Percentiles rank a stretch among this genome's conserved stretches.
Conservation (phyloP, 2,329 filamentous ascomycete genomes). For the Stemphylium vesicarium region DNA sequence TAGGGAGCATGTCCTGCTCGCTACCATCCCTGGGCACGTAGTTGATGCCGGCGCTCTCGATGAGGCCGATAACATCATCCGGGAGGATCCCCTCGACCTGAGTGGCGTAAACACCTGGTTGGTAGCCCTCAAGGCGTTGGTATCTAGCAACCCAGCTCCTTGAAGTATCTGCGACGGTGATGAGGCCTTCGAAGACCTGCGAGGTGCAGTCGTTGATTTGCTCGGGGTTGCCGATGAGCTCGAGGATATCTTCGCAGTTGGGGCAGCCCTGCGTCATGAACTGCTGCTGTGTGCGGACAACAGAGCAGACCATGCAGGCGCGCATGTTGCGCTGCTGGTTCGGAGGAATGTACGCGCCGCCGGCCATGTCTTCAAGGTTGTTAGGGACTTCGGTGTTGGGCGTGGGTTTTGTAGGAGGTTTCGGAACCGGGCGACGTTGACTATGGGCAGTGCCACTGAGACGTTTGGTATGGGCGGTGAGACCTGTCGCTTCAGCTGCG, state of each 20-base stretch:
- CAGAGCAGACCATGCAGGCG: constrained; percentile 98
- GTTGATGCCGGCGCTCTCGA: constrained; percentile 66
- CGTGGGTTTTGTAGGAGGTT: neutral
- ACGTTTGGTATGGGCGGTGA: too few relatives aligned
- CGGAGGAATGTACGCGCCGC: constrained; percentile 70
- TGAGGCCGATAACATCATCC: constrained; percentile 61
- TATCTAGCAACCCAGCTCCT: constrained; percentile 96
- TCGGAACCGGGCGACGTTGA: too few relatives aligned
- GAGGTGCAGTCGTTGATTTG: constrained; percentile 92
- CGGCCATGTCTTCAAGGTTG: constrained; percentile 5
- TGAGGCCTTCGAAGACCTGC: constrained; percentile 91
- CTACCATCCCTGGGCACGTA: constrained; percentile 60
- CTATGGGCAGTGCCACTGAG: too few relatives aligned
- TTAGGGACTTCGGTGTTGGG: neutral
- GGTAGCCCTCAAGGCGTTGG: constrained; percentile 89
- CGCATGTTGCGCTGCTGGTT: constrained; percentile 84
- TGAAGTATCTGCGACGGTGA: constrained; percentile 81
- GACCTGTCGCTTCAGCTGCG: neutral
- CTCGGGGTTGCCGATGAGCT: constrained; percentile 78
- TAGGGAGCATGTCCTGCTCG: constrained; percentile 46
- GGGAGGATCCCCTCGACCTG: constrained; percentile 85
- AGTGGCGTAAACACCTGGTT: constrained; percentile 88
- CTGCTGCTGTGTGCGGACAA: constrained; percentile 82
- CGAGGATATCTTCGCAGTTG: constrained; percentile 93
- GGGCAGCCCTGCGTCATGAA: constrained; percentile 90